Evolutionary conservation across 192 early-diverging fungal species (phyloP), one percentile per base, ranked within the genome.

Genomic region (Backusella circina): DNA sequence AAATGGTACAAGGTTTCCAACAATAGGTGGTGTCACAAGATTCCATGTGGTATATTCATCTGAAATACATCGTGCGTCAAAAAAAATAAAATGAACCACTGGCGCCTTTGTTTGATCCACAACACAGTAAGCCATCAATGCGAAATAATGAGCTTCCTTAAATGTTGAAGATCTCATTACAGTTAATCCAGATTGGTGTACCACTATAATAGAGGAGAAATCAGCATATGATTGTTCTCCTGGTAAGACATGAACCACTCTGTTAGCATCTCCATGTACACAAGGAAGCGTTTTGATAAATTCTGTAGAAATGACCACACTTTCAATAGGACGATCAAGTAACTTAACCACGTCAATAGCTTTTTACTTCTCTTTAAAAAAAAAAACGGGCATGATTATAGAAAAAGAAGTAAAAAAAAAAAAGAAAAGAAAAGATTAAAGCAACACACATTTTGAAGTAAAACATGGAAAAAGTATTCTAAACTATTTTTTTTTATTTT

Each of bases 141-240:
- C 92, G 74, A 93, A 82, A 84, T 97, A 94, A 47, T 93, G 87
- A 6, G 93, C 88, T 70, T 94, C 90, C 81, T 96, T 93, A 37
- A 88, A 85, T 67, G 88, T 86, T 39, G 81, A 78, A 35, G 95
- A 96, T 61, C 87, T 87, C 61, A 98, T 72, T 61, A 97, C 66
- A 12, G 89, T 92, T 65, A 93, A 93, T n/a, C 95, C 95, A 50
- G 90, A 85, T 71, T 91, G 90, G 57, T 91, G 88, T 28, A 95
- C 88, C 8, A 88, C 88, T 78, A 93, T 86, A 38, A 94, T 86
- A 67, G 88, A 81, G 39, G 90, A 83, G 66, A 77, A 81, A 54
- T 75, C 82, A 13, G n/a, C n/a, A 50, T 18, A 50, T 50, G 16
- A 18, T 50, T 50, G 2, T 50, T 18, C 47, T 50, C 4, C 15